Evolutionary conservation across 768 basidiomycete species (phyloP).

Genomic region (Suillus weaverae): DNA sequence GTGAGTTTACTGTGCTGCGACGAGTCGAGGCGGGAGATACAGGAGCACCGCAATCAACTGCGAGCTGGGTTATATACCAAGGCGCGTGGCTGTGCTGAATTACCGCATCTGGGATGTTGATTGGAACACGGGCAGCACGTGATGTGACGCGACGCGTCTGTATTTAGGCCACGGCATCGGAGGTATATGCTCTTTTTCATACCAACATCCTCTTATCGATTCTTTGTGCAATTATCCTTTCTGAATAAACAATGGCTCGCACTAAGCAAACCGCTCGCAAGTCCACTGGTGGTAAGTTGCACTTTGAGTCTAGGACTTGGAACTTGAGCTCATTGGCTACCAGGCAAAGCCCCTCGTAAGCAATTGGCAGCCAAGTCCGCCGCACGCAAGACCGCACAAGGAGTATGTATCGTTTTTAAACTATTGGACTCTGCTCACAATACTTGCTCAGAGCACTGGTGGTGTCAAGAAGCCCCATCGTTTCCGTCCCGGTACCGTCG

Average conservation of each 20-base stretch:
- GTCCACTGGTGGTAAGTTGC: slow-evolving; percentile 63
- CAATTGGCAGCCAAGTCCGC: slow-evolving; percentile 66
- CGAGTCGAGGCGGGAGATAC: slow-evolving; percentile 11
- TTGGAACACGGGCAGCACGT: slow-evolving; percentile 22
- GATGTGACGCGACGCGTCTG: slow-evolving; percentile 28
- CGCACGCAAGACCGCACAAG: slow-evolving; percentile 55
- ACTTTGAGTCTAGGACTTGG: not conserved
- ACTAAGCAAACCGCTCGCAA: slow-evolving; percentile 80
- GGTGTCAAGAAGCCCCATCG: slow-evolving; percentile 95
- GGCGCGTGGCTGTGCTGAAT: slow-evolving; percentile 29
- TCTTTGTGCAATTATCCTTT: not conserved
- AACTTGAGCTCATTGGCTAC: not conserved
- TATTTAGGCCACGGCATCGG: slow-evolving; percentile 9
- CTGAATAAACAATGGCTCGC: slow-evolving; percentile 53
- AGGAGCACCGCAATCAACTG: not conserved
- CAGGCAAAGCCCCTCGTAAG: slow-evolving; percentile 67
- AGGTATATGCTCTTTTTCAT: not conserved
- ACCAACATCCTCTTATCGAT: slow-evolving; percentile 8
- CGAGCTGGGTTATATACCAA: slow-evolving; percentile 23
- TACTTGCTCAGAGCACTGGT: slow-evolving; percentile 60
- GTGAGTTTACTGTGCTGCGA: slow-evolving; percentile 9
- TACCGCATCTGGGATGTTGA: slow-evolving; percentile 26
- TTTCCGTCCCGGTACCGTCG: slow-evolving; percentile 82
- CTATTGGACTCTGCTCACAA: slow-evolving; percentile 19
- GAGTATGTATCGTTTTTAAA: slow-evolving; percentile 29